Conservation (phyloP, 2,329 filamentous ascomycete species). For the Didymella pomorum region DNA sequence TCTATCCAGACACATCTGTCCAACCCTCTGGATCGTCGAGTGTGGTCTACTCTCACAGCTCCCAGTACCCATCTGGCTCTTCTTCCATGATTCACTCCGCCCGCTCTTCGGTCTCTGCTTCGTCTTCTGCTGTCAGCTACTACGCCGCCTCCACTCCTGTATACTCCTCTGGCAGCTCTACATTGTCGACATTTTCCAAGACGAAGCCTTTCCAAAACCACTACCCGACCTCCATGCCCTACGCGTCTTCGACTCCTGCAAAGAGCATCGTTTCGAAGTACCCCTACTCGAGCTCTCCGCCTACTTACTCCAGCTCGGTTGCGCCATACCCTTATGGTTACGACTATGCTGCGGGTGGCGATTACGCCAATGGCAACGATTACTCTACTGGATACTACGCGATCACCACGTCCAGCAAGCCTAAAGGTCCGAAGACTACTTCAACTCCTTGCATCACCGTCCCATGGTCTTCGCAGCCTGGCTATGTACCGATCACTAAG, state of each 20-base stretch:
- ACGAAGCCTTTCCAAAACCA: background rate
- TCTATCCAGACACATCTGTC: background rate
- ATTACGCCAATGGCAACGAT: background rate
- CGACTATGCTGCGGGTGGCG: background rate
- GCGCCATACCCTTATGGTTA: background rate
- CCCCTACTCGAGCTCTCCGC: background rate
- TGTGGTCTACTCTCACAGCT: background rate
- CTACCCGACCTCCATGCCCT: background rate
- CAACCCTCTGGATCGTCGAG: background rate
- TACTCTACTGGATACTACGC: background rate
- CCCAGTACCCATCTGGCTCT: background rate
- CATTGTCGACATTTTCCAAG: background rate
- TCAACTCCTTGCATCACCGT: background rate
- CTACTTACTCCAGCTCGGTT: background rate
- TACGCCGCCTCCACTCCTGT: background rate
- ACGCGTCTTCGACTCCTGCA: background rate
- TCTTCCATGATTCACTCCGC: background rate
- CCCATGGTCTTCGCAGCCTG: background rate
- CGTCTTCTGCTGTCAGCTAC: background rate
- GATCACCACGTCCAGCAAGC: background rate
- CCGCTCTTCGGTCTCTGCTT: background rate
- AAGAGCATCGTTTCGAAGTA: background rate
- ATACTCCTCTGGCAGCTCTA: background rate
- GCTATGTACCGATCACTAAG: slow-evolving; percentile 1
- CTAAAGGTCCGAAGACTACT: background rate